Conservation (phyloP, 2,329 filamentous ascomycete genomes). For the Neofusicoccum sp. region DNA sequence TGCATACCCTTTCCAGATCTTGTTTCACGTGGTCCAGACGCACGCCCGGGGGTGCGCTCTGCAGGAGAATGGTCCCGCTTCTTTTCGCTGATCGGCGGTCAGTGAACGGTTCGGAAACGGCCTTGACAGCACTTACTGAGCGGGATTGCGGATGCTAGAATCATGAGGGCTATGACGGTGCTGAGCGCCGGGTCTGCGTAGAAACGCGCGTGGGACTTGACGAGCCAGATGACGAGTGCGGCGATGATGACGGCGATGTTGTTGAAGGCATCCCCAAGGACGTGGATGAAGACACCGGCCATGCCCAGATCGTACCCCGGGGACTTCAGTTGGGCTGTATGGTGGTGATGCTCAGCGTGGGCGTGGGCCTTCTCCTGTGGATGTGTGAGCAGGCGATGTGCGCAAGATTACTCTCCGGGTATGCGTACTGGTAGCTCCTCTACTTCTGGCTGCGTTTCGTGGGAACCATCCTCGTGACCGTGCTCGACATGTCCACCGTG, state of each 20-base stretch:
- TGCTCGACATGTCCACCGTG: not conserved
- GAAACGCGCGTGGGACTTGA: constrained; percentile 56
- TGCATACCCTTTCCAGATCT: constrained; percentile 62
- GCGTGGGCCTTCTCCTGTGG: constrained; percentile 19
- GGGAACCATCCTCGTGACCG: not conserved
- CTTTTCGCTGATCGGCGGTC: constrained; percentile 45
- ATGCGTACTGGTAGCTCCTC: not conserved
- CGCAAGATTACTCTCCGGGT: not conserved
- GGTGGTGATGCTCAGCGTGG: constrained; percentile 30
- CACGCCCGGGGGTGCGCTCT: constrained; percentile 63
- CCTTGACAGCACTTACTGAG: constrained; percentile 39
- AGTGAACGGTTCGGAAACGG: not conserved
- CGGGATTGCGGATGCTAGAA: constrained; percentile 62
- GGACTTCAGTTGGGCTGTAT: constrained; percentile 25
- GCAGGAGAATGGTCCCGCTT: constrained; percentile 64
- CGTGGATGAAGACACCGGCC: constrained; percentile 67
- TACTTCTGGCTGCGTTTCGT: not conserved
- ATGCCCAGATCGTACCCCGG: constrained; percentile 61
- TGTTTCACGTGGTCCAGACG: constrained; percentile 63
- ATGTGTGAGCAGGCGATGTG: not conserved
- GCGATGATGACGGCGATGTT: constrained; percentile 73
- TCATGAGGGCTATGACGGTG: constrained; percentile 71
- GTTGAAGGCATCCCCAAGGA: constrained; percentile 71
- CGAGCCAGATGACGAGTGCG: constrained; percentile 67
- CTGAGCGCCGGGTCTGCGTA: constrained; percentile 72